Evolutionary conservation across 2,329 filamentous ascomycete genomes (phyloP).

Genomic region (Mollisia scopiformis): DNA sequence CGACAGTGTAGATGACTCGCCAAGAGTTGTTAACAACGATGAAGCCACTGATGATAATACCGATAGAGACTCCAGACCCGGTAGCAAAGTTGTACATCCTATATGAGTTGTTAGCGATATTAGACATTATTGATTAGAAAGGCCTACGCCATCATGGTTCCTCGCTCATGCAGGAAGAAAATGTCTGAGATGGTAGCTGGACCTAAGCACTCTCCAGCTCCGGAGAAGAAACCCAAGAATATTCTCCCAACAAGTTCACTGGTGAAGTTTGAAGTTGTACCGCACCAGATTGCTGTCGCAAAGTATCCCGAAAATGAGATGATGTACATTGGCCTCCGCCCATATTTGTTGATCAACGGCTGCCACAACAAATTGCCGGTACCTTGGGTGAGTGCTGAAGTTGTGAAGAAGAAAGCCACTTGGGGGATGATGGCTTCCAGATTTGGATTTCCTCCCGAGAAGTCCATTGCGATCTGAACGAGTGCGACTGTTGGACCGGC

Average conservation of each 20-base stretch:
- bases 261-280: conserved; percentile 44
- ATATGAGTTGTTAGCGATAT: not conserved
- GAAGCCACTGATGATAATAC: conserved; percentile 22
- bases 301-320: conserved; percentile 48
- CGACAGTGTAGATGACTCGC: conserved; percentile 55
- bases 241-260: conserved; percentile 51
- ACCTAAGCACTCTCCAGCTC: conserved; percentile 51
- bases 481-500: conserved; percentile 17
- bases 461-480: conserved; percentile 21
- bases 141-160: conserved; percentile 51
- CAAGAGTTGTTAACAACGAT: conserved; percentile 51
- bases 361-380: conserved; percentile 24
- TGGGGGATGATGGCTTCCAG: conserved; percentile 10
- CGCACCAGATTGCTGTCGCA: conserved; percentile 45
- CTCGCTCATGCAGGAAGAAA: conserved; percentile 60
- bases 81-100: conserved; percentile 21
- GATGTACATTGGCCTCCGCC: conserved; percentile 24
- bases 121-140: not conserved
- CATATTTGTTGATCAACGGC: conserved; percentile 26
- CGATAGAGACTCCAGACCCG: conserved; percentile 36
- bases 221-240: conserved; percentile 55
- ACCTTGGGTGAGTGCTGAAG: conserved; percentile 22
- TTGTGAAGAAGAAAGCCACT: conserved; percentile 24
- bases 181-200: conserved; percentile 57
- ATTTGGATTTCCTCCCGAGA: conserved; percentile 12